Percentiles rank a stretch among this genome's conserved stretches.
phyloP scores from a whole-genome alignment of 106 monocot species.

The Xerophyta viscosa region DNA sequence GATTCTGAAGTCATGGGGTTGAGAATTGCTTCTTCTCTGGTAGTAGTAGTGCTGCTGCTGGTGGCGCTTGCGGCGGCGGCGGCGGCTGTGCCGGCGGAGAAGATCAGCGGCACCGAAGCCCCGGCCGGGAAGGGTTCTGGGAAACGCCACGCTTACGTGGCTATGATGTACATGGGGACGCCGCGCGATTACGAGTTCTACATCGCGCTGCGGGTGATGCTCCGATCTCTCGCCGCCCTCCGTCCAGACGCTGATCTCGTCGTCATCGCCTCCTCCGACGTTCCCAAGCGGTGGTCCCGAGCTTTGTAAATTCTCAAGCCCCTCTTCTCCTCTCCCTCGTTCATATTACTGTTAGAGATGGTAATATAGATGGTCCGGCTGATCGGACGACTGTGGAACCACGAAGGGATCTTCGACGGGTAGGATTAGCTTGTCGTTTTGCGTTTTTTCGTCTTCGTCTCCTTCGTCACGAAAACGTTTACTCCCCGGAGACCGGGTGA shows the following conservation, averaged over 20 bases:
- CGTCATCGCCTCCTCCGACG: constrained; percentile 90
- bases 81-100: too few relatives aligned
- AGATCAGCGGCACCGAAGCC: background rate
- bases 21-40: too few relatives aligned
- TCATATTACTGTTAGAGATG: background rate
- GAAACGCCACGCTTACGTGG: constrained; percentile 66
- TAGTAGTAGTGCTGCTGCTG: too few relatives aligned
- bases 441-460: too few relatives aligned
- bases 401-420: too few relatives aligned
- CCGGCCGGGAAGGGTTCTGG: constrained; percentile 1
- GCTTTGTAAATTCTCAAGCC: constrained; percentile 32
- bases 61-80: too few relatives aligned
- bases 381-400: too few relatives aligned
- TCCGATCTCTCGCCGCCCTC: constrained; percentile 65
- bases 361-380: too few relatives aligned
- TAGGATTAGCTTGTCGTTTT: too few relatives aligned
- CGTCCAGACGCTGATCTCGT: constrained; percentile 87
- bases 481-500: too few relatives aligned
- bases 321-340: background rate
- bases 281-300: constrained; percentile 58
- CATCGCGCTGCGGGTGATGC: constrained; percentile 85
- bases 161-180: constrained; percentile 99
- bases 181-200: constrained; percentile 99
- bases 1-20: too few relatives aligned
- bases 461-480: too few relatives aligned